phyloP scores from a whole-genome alignment of 306 rosid species.

The Hylodesmum podocarpum region DNA sequence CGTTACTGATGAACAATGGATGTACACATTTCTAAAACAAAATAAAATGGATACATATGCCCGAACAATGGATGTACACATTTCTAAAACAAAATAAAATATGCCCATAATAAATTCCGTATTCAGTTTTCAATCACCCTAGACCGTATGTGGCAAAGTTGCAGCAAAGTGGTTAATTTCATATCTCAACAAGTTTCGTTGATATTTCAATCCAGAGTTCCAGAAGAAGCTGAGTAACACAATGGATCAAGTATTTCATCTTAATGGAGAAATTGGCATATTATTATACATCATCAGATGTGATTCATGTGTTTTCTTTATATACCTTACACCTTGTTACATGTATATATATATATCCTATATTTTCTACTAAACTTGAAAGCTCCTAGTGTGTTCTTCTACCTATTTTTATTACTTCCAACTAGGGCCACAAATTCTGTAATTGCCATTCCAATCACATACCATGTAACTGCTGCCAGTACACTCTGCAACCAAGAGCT shows the following conservation, averaged over 20 bases:
- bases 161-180: background rate
- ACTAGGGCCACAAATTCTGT: conserved; percentile 47
- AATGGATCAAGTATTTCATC: background rate
- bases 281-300: background rate
- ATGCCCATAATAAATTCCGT: too few species aligned
- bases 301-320: background rate
- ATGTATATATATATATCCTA: background rate
- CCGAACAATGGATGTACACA: background rate
- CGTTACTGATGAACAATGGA: too few species aligned
- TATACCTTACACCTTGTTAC: conserved; percentile 14
- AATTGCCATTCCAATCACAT: conserved; percentile 52
- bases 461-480: conserved; percentile 75
- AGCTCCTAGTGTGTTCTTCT: background rate
- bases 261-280: background rate
- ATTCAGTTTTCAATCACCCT: background rate
- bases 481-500: conserved; percentile 68
- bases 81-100: too few species aligned
- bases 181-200: background rate
- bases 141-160: background rate
- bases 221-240: background rate
- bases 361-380: background rate
- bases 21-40: too few species aligned
- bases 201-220: background rate
- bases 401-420: conserved; percentile 43
- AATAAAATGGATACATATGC: too few species aligned